Conservation (phyloP, 495 filamentous ascomycete species). For the Pseudoneurospora amorphoporcata region DNA sequence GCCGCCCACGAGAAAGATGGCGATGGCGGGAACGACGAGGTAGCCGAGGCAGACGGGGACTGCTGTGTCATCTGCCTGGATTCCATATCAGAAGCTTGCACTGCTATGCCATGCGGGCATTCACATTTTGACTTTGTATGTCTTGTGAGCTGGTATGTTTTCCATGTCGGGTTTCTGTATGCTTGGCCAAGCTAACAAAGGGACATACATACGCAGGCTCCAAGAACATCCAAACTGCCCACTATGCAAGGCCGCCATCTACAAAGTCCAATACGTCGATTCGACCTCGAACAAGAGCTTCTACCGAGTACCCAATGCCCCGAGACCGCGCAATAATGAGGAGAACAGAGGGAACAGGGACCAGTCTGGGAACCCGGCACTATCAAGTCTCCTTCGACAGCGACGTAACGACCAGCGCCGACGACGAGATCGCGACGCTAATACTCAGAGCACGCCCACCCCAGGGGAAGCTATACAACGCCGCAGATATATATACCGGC, state of each 20-base stretch:
- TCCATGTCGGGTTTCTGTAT: neutral
- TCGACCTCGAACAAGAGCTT: constrained; percentile 42
- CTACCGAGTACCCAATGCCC: constrained; percentile 26
- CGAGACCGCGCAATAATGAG: neutral
- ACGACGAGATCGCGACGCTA: constrained; percentile 9
- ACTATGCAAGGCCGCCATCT: constrained; percentile 62
- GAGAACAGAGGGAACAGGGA: neutral
- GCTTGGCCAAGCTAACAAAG: neutral
- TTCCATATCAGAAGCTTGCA: constrained; percentile 56
- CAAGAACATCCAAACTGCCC: constrained; percentile 65
- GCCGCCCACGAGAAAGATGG: neutral
- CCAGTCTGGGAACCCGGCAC: neutral
- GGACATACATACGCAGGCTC: constrained; percentile 18
- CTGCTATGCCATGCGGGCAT: constrained; percentile 68
- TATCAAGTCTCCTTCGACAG: neutral
- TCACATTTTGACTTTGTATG: constrained; percentile 76
- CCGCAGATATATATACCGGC: constrained; percentile 65
- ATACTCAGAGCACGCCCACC: constrained; percentile 9
- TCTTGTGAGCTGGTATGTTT: constrained; percentile 56
- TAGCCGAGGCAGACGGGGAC: constrained; percentile 7
- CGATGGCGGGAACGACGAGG: neutral
- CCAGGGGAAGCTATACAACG: constrained; percentile 50
- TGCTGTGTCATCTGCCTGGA: constrained; percentile 70
- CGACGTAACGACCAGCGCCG: constrained; percentile 11
- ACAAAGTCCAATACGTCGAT: constrained; percentile 55